A percentile compares a stretch with the other conserved stretches of the same genome.
phyloP scores from a whole-genome alignment of 2,329 filamentous ascomycete genomes.

The Sphaerulina musiva region DNA sequence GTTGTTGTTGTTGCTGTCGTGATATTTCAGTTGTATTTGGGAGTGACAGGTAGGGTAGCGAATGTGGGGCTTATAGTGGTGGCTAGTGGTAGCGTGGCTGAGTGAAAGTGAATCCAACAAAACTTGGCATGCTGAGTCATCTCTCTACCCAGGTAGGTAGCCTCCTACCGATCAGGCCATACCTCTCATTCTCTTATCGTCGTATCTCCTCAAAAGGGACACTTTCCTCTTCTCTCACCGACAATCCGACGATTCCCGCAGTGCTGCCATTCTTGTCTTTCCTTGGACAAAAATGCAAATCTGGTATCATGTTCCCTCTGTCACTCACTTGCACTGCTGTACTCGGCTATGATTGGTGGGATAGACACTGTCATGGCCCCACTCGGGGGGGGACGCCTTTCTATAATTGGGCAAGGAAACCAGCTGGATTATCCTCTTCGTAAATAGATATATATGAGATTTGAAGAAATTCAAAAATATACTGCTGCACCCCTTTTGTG shows the following conservation, averaged over 20 bases:
- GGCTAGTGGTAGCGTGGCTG: not conserved
- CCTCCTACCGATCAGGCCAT: no score
- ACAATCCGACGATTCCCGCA: not conserved
- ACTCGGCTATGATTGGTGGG: not conserved
- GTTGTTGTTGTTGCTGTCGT: not conserved
- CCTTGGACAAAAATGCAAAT: slow-evolving; percentile 2
- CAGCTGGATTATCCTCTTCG: not conserved
- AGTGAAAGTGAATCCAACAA: not conserved
- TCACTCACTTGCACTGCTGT: not conserved
- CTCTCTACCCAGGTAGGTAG: no score
- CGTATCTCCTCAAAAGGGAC: no score
- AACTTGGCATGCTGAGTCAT: not conserved
- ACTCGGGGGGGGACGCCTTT: slow-evolving; percentile 1
- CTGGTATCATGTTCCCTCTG: slow-evolving; percentile 3
- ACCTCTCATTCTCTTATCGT: no score
- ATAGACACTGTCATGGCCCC: not conserved
- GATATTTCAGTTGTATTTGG: no score
- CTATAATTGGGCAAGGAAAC: slow-evolving; percentile 10
- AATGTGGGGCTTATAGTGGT: no score
- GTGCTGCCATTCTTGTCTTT: not conserved
- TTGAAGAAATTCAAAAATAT: no score
- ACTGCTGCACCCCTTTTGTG: slow-evolving; percentile 1
- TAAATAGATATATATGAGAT: no score
- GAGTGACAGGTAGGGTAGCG: no score
- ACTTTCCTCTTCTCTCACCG: not conserved